Conservation (phyloP, 1,284 basidiomycete genomes). For the Pseudozyma hubeiensis region DNA sequence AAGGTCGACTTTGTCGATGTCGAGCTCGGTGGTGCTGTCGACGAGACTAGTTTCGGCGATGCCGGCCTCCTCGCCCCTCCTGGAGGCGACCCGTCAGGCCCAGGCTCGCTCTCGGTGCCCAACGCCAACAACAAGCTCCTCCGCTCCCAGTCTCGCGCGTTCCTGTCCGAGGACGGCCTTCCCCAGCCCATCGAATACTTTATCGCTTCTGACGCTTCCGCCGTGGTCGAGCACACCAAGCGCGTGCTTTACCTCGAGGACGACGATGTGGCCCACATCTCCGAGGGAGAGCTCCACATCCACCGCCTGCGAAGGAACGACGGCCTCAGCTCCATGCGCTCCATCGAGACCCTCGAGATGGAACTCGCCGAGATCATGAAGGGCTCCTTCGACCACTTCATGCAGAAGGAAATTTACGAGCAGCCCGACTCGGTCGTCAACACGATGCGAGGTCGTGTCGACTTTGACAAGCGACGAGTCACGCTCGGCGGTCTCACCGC, state of each 20-base stretch:
- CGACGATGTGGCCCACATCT: constrained; percentile 97
- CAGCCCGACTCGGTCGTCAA: constrained; percentile 99
- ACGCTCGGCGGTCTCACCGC: constrained; percentile 94
- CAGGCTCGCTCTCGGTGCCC: constrained; percentile 65
- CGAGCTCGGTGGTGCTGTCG: constrained; percentile 72
- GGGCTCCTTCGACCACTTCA: constrained; percentile 99
- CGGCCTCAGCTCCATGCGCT: constrained; percentile 82
- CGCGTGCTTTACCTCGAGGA: constrained; percentile 98
- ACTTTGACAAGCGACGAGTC: constrained; percentile 92
- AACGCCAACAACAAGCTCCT: constrained; percentile 77
- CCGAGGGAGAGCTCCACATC: constrained; percentile 95
- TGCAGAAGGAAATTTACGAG: constrained; percentile 99
- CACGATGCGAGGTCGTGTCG: constrained; percentile 99
- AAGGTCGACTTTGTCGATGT: constrained; percentile 99
- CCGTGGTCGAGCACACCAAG: constrained; percentile 98
- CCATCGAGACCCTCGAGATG: constrained; percentile 97
- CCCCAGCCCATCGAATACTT: constrained; percentile 99
- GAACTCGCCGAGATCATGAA: constrained; percentile 99
- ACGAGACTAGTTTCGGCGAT: constrained; percentile 52
- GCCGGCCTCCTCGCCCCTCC: constrained; percentile 79
- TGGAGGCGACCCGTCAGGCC: constrained; percentile 62
- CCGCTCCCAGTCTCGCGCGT: constrained; percentile 95
- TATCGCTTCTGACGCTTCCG: constrained; percentile 95
- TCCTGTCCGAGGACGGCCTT: constrained; percentile 97
- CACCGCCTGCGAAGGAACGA: constrained; percentile 93